phyloP scores from a whole-genome alignment of 441 rosid genomes.

The Lepidium campestre region DNA sequence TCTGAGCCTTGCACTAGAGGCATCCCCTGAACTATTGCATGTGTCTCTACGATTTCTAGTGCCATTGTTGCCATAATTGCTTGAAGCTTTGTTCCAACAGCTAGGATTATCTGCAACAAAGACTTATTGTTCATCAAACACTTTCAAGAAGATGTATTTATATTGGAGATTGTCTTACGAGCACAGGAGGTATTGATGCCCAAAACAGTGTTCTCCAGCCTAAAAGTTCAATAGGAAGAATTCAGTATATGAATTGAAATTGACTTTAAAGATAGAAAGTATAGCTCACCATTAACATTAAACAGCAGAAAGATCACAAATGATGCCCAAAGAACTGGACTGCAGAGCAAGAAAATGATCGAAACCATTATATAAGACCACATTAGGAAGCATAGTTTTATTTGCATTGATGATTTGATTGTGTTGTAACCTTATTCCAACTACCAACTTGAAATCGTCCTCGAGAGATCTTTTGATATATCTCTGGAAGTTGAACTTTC shows the following conservation, averaged over 20 bases:
- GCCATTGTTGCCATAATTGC: conserved; percentile 64
- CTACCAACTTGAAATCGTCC: conserved; percentile 50
- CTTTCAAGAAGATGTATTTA: background rate
- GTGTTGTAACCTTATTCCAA: conserved; percentile 50
- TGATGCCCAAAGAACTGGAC: conserved; percentile 81
- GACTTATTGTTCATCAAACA: background rate
- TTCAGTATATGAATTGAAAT: background rate
- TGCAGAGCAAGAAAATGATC: conserved; percentile 22
- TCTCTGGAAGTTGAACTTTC: conserved; percentile 57
- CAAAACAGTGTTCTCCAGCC: conserved; percentile 75
- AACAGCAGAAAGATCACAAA: conserved; percentile 72
- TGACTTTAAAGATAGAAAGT: background rate
- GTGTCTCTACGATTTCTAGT: conserved; percentile 49
- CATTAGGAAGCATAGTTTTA: background rate
- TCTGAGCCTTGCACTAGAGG: conserved; percentile 69
- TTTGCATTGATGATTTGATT: background rate
- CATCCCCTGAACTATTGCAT: conserved; percentile 56
- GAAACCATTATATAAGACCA: background rate
- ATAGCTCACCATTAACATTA: conserved; percentile 64
- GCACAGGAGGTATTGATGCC: conserved; percentile 73
- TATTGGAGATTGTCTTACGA: conserved; percentile 45
- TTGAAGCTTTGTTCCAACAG: conserved; percentile 70
- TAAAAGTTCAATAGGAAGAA: conserved; percentile 9
- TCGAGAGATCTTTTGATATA: conserved; percentile 68
- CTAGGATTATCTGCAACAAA: conserved; percentile 42